Evolutionary conservation across 139 green algal genomes (phyloP).

Genomic region (Penium margaritaceum): DNA sequence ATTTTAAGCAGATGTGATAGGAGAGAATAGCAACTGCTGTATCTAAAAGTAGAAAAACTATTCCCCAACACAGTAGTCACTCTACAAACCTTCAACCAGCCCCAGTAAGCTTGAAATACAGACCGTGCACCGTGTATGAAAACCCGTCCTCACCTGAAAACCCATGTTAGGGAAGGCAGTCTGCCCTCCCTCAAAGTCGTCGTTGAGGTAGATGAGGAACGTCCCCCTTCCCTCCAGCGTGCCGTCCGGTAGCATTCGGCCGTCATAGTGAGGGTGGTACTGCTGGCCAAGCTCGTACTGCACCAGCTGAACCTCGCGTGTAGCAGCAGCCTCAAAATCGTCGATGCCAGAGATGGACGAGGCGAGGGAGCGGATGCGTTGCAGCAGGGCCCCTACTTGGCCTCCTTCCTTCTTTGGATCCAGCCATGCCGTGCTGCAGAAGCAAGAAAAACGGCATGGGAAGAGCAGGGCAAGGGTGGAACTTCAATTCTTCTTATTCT

Average conservation of each 20-base stretch:
- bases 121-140: no score
- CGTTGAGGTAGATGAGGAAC: conserved; percentile 22
- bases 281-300: neutral
- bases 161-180: conserved; percentile 14
- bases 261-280: conserved; percentile 13
- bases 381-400: neutral
- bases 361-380: neutral
- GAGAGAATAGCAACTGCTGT: no score
- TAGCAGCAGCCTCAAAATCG: conserved; percentile 12
- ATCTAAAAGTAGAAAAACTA: no score
- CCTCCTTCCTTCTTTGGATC: neutral
- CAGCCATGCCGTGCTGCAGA: conserved; percentile 21
- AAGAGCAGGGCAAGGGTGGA: no score
- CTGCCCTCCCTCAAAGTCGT: conserved; percentile 14
- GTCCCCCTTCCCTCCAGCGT: conserved; percentile 13
- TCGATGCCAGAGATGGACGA: neutral
- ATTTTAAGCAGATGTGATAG: no score
- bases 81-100: no score
- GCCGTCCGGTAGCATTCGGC: conserved; percentile 4
- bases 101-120: no score
- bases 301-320: conserved; percentile 16
- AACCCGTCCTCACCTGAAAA: conserved; percentile 9
- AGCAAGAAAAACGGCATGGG: no score
- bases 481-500: no score
- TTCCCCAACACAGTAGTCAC: no score